Conservation (phyloP, 1,139 yeast genomes). For the Saccharomyces hybrid region DNA sequence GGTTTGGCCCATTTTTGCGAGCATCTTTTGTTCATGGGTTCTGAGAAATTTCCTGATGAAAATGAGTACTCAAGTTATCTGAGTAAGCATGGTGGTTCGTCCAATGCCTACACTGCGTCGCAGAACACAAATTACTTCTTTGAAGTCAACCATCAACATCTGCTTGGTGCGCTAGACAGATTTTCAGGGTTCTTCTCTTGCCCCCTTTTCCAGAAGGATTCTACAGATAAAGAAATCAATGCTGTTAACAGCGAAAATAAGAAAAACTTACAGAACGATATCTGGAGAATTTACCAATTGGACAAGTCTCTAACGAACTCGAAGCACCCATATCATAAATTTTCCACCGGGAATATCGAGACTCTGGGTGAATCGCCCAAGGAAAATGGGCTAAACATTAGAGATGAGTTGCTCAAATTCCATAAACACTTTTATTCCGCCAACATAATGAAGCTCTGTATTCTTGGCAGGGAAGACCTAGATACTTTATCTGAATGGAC, state of each 20-base stretch:
- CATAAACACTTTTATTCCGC: conserved; percentile 57
- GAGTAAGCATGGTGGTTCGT: conserved; percentile 59
- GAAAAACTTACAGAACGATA: conserved; percentile 83
- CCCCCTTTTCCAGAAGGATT: conserved; percentile 72
- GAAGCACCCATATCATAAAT: conserved; percentile 64
- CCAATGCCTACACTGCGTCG: conserved; percentile 83
- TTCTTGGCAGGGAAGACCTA: conserved; percentile 74
- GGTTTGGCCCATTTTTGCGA: conserved; percentile 98
- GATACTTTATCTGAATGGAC: conserved; percentile 70
- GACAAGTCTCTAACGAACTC: conserved; percentile 69
- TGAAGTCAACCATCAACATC: conserved; percentile 66
- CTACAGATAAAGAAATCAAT: conserved; percentile 85
- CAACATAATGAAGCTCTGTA: conserved; percentile 78
- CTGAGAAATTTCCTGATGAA: conserved; percentile 82
- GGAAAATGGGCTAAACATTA: conserved; percentile 46
- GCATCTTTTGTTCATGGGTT: conserved; percentile 95
- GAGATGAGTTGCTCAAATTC: conserved; percentile 59
- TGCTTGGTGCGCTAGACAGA: conserved; percentile 84
- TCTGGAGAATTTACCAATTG: conserved; percentile 82
- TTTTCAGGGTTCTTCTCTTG: conserved; percentile 86
- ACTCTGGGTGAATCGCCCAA: conserved; percentile 58
- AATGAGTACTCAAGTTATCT: conserved; percentile 78
- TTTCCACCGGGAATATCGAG: conserved; percentile 63
- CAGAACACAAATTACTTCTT: conserved; percentile 89
- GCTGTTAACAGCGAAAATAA: conserved; percentile 97